Conservation (phyloP, 2,329 filamentous ascomycete species). For the Akanthomyces uredinophilus region DNA sequence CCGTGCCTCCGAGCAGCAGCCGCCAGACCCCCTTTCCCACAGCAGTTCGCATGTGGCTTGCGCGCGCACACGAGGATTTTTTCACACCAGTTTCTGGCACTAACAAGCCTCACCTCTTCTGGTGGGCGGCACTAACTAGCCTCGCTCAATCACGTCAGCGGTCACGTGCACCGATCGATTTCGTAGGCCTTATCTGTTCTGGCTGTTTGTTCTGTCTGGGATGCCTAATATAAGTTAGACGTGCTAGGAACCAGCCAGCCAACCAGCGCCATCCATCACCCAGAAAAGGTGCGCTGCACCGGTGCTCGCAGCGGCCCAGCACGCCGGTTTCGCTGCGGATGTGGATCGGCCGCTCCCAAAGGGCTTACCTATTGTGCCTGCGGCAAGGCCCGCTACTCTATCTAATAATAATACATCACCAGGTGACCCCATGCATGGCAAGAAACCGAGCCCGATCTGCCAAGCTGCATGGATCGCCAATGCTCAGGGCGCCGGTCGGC, state of each 20-base stretch:
- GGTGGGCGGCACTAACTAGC: constrained; percentile 1
- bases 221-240: no score
- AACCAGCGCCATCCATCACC: no score
- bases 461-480: background rate
- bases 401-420: constrained; percentile 7
- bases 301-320: background rate
- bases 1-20: no score
- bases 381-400: constrained; percentile 9
- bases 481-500: background rate
- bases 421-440: background rate
- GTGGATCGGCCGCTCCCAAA: background rate
- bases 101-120: no score
- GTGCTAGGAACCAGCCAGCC: no score
- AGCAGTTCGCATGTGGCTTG: constrained; percentile 12
- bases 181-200: background rate
- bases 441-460: background rate
- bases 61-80: background rate
- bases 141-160: constrained; percentile 2
- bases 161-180: constrained; percentile 7
- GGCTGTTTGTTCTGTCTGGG: background rate
- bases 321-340: background rate
- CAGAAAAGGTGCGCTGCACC: background rate
- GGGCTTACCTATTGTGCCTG: background rate
- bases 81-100: background rate
- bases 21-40: background rate